Base-by-base conservation (phyloP, 2,329 filamentous ascomycete genomes). In the Thermothelomyces thermophilus region DNA sequence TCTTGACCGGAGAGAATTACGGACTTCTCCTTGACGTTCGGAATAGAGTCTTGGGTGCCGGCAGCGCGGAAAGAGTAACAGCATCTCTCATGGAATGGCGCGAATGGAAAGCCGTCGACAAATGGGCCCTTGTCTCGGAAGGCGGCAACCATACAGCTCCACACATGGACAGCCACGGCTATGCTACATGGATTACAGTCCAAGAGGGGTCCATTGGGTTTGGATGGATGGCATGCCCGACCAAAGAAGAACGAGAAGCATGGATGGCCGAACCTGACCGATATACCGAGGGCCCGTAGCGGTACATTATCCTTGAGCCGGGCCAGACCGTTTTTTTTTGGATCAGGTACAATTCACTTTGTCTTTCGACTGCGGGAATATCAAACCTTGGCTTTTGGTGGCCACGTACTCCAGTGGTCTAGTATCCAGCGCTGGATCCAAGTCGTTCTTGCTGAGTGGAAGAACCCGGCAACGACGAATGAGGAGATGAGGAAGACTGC, bases 1-100 rank as follows among this genome's bases (percentile, higher is more conserved):
- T 64, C 37, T 30, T 63, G 48, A 60, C 57, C 1, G 55, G 58
- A 11, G 59, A 62, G 37, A 63, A 64, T 44, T 64, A 61, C 41
- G 60, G 63, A 48, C 55, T 65, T 30, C 57, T 65, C 19, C 60
- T 58, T 11, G 57, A 58, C 11, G 52, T 65, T 28, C 60, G 61
- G 3, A 58, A 63, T 54, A 54, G 58, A 8, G 56, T 61, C 57
- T 62, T 76, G 16, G 73, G 59, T 22, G 70, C 66, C 46, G 42
- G 49, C 24, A 58, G 60, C 14, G 61, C 60, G 3, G 60, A 63
- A 50, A 59, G 63, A 39, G 55, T 53, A n/a, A 55, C 55, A 26
- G 63, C 60, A 1, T 54, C 58, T 17, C 52, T 52, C 7, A 52
- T 62, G 45, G 53, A 66, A 26, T 67, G 63, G 65, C 62, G 60